Base-by-base conservation (phyloP, 83 land plant species). In the Thuja plicata region DNA sequence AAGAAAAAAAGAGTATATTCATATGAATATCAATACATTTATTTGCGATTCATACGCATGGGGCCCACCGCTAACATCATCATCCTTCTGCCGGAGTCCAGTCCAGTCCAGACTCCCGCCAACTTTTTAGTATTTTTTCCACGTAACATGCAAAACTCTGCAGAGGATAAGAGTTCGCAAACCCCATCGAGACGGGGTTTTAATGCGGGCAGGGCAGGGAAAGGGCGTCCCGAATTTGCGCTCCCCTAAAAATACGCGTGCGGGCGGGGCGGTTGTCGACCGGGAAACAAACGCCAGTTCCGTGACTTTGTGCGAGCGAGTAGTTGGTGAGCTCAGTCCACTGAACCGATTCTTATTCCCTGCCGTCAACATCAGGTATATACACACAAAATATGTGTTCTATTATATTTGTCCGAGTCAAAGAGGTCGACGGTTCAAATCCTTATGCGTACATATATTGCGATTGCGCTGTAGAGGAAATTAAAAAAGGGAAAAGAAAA, bases 271-370 rank as follows among this genome's bases (percentile, higher is more conserved):
- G 52, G 86, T 34, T 54, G 57, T 54, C 62, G 62, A 84, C 62
- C 86, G 86, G 62, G 62, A 54, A 52, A 52, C 86, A 84, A 50
- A 52, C 60, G 86, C 86, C 62, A 30, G 21, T 84, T 52, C 24
- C 19, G 21, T 32, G 34, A 48, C 9, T 84, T 32, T 32, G 60
- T 32, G 86, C 85, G 32, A 32, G 52, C 60, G 62, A 50, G 35
- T 15, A 15, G 55, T 32, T 6, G 60, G 60, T 34, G 19, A 15
- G 52, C 32, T 84, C 62, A 15, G 62, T 60, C 34, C 62, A 84
- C 55, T 52, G 45, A 84, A 84, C 62, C 60, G 86, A 52, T 84
- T 84, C 86, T 84, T 84, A 84, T 84, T 84, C 86, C 60, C 54
- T 66, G 40, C 41, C 82, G 82, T 79, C 82, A 79, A 79, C 82